These are phyloP conservation scores for Rostrohypoxylon terebratum DNA, from an alignment of 495 filamentous ascomycete species.

Conservation along the genomic window DNA sequence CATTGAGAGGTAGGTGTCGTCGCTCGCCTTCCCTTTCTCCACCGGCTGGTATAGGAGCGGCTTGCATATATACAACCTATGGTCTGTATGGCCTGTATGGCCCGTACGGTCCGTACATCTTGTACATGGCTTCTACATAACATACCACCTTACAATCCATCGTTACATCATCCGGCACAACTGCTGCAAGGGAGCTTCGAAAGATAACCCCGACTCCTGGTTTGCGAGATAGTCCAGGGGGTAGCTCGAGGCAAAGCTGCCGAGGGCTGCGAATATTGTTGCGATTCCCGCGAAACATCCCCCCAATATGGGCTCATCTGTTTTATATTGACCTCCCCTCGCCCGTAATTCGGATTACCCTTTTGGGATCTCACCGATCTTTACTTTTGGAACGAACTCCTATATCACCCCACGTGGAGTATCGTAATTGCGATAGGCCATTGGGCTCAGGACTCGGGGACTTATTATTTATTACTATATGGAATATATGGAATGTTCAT, in stretches of 20 bases:
- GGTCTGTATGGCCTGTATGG: slow-evolving; percentile 24
- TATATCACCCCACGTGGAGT: slow-evolving; percentile 42
- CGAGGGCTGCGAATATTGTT: slow-evolving; percentile 27
- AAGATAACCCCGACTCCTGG: slow-evolving; percentile 35
- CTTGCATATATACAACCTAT: background rate
- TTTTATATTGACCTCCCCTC: slow-evolving; percentile 43
- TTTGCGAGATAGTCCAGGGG: slow-evolving; percentile 10
- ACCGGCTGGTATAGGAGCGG: slow-evolving; percentile 6
- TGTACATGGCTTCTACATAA: slow-evolving; percentile 17
- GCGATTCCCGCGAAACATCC: slow-evolving; percentile 23
- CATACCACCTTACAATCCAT: slow-evolving; percentile 39
- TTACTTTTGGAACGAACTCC: slow-evolving; percentile 26
- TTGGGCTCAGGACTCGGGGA: slow-evolving; percentile 4
- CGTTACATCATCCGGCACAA: slow-evolving; percentile 44
- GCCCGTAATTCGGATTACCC: slow-evolving; percentile 36
- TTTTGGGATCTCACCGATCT: slow-evolving; percentile 27
- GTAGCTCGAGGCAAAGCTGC: slow-evolving; percentile 31
- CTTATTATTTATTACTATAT: slow-evolving; percentile 8
- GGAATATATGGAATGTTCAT: slow-evolving; percentile 21
- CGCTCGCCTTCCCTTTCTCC: slow-evolving; percentile 19
- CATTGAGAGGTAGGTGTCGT: slow-evolving; percentile 16
- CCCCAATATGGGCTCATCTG: slow-evolving; percentile 43
- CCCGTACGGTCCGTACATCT: background rate
- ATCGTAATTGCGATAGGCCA: slow-evolving; percentile 33
- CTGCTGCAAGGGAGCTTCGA: slow-evolving; percentile 40